A percentile compares a stretch with the other conserved stretches of the same genome.
Evolutionary conservation across 2,329 filamentous ascomycete genomes (phyloP).

Genomic region (Colletotrichum ledebouriae): DNA sequence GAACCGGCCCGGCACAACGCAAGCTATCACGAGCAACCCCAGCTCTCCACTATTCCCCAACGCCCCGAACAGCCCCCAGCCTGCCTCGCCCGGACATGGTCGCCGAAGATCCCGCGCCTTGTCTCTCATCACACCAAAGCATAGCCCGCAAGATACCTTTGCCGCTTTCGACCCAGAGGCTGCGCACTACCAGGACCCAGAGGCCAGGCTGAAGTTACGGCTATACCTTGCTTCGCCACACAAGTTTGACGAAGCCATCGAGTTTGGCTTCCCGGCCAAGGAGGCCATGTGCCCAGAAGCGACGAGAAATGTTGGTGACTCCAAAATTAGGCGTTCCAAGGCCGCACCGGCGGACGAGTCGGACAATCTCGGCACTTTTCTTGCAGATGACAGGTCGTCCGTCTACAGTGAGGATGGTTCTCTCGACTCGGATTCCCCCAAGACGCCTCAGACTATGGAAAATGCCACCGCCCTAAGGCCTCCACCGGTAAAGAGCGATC

Average conservation of each 20-base stretch:
- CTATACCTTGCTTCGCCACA: slow-evolving; percentile 90
- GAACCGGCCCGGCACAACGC: slow-evolving; percentile 62
- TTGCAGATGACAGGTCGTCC: slow-evolving; percentile 70
- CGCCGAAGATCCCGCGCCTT: slow-evolving; percentile 68
- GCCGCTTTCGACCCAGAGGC: slow-evolving; percentile 77
- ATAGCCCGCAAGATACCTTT: slow-evolving; percentile 58
- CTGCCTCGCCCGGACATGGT: slow-evolving; percentile 51
- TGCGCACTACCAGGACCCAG: slow-evolving; percentile 90
- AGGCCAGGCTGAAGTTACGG: slow-evolving; percentile 86
- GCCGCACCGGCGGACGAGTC: slow-evolving; percentile 52
- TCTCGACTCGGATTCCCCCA: slow-evolving; percentile 71
- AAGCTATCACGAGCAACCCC: slow-evolving; percentile 48
- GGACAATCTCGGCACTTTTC: slow-evolving; percentile 69
- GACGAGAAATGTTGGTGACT: slow-evolving; percentile 48
- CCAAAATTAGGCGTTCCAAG: slow-evolving; percentile 40
- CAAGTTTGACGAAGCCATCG: slow-evolving; percentile 95
- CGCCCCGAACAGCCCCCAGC: slow-evolving; percentile 35
- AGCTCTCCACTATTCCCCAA: slow-evolving; percentile 47
- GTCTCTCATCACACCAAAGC: slow-evolving; percentile 66
- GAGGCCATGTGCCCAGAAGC: slow-evolving; percentile 56
- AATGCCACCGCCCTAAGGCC: slow-evolving; percentile 50
- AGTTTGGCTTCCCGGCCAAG: slow-evolving; percentile 88
- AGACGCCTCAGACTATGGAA: slow-evolving; percentile 65
- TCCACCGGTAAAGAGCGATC: slow-evolving; percentile 46
- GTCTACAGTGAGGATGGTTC: slow-evolving; percentile 69